Base-by-base conservation (phyloP, 257 asterid species). In the Avicennia marina region DNA sequence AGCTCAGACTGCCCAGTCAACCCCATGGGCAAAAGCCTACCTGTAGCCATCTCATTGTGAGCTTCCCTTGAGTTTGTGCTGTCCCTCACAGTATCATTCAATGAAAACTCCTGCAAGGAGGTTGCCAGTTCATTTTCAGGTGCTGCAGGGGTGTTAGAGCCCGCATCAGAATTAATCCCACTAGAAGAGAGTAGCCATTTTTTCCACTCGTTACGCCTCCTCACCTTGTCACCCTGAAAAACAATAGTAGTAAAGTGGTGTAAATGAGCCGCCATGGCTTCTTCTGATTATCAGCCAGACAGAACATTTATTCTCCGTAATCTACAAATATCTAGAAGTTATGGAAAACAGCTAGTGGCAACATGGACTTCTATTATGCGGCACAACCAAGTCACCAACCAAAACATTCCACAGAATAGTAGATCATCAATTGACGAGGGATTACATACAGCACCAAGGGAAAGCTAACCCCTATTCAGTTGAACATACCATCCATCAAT, bases 181-280 rank as follows among this genome's bases (percentile, higher is more conserved):
- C 13, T 11, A 70, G 80, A 29, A 1, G 73, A 38, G 18, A 15
- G 66, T 13, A 67, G 18, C 87, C 87, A 88, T 63, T 69, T 85
- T 64, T 20, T 67, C 96, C 96, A 85, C 18, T 76, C 89, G 11
- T 79, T 60, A 18, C 79, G 85, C 42, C 86, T 72, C 77, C 96
- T 78, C 67, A 88, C 49, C 76, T 75, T 82, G 71, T 81, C 90
- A 44, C 84, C 95, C 81, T 85, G 72, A 33, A 56, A 65, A 15
- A 11, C 40, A 27, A 45, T 24, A 6, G 38, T 22, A 39, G 15
- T 36, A 36, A 29, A 4, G 18, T 13, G 36, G 52, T 34, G n/a
- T n/a, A n/a, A n/a, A n/a, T n/a, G n/a, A n/a, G n/a, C n/a, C n/a
- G n/a, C n/a, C n/a, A n/a, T n/a, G n/a, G n/a, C n/a, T n/a, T n/a